phyloP scores from a whole-genome alignment of 2,329 filamentous ascomycete genomes.

The Zasmidium cellare region DNA sequence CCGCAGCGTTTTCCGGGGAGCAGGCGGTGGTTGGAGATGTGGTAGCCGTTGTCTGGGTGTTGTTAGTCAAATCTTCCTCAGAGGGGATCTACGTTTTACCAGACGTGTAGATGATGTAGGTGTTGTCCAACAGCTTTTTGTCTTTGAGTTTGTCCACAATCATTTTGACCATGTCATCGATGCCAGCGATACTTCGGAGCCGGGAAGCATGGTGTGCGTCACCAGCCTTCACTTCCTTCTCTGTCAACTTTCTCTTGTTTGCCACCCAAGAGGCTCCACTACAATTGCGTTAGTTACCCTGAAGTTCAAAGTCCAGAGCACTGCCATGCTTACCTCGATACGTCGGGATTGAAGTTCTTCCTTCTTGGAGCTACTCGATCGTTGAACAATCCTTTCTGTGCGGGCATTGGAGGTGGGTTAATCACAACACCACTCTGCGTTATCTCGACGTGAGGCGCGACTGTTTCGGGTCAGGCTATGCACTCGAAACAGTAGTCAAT shows the following conservation, averaged over 20 bases:
- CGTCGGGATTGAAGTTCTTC: slow-evolving; percentile 43
- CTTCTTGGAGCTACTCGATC: slow-evolving; percentile 57
- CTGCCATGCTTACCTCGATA: background rate
- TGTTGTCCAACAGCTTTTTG: slow-evolving; percentile 41
- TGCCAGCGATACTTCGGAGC: slow-evolving; percentile 54
- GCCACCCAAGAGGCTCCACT: slow-evolving; percentile 51
- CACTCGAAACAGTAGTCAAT: too few relatives aligned
- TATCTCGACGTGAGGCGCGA: slow-evolving; percentile 18
- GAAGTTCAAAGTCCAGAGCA: background rate
- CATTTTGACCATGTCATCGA: slow-evolving; percentile 57
- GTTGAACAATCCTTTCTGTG: slow-evolving; percentile 56
- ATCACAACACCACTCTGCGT: slow-evolving; percentile 39
- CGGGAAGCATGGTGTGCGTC: slow-evolving; percentile 56
- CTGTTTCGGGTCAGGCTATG: background rate
- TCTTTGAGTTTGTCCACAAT: slow-evolving; percentile 47
- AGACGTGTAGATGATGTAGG: slow-evolving; percentile 24
- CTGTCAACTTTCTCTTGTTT: slow-evolving; percentile 43
- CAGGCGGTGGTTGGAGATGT: slow-evolving; percentile 60
- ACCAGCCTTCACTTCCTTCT: slow-evolving; percentile 47
- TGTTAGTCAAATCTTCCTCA: too few relatives aligned
- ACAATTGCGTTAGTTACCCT: background rate
- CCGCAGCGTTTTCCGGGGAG: slow-evolving; percentile 60
- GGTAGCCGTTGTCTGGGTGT: slow-evolving; percentile 54
- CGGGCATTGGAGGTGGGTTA: slow-evolving; percentile 58
- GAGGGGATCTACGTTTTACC: too few relatives aligned